Evolutionary conservation across 805 yeast genomes (phyloP).

Genomic region (Lachancea meyersii): DNA sequence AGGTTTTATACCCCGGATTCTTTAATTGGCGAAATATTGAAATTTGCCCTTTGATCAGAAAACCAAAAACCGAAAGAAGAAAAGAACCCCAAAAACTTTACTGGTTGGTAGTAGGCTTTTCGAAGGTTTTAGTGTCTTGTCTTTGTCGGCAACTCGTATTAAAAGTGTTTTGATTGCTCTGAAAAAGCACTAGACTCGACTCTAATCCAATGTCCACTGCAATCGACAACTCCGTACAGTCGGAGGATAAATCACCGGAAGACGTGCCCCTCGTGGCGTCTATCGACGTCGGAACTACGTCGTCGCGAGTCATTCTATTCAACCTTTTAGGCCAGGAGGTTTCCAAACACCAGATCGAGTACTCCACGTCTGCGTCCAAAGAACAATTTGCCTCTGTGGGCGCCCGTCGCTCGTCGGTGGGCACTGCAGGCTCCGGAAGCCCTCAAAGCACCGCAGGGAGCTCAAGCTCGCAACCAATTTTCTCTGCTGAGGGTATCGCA

Average conservation of each 20-base stretch:
- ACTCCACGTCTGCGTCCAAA: slow-evolving; percentile 64
- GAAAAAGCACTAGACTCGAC: no score
- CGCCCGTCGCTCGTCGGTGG: slow-evolving; percentile 38
- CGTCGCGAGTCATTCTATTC: slow-evolving; percentile 83
- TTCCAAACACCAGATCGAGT: slow-evolving; percentile 86
- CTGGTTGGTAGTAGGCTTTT: no score
- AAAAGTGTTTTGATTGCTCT: neutral
- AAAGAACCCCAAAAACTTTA: no score
- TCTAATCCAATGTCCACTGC: neutral
- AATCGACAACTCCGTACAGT: neutral
- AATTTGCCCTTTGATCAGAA: neutral
- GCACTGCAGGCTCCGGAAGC: slow-evolving; percentile 3
- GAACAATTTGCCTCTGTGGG: slow-evolving; percentile 41
- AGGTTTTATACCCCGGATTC: neutral
- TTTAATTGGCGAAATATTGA: neutral
- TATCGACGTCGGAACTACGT: slow-evolving; percentile 87
- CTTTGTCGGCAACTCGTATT: no score
- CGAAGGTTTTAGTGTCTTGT: no score
- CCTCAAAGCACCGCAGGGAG: neutral
- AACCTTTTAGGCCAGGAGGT: slow-evolving; percentile 66
- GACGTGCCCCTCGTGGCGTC: slow-evolving; percentile 50
- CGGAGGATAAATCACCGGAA: no score
- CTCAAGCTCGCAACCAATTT: slow-evolving; percentile 39
- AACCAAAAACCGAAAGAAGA: neutral
- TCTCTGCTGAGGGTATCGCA: slow-evolving; percentile 70